Base-by-base conservation (phyloP, 1,284 basidiomycete species). In the Ceratobasidium sp. region DNA sequence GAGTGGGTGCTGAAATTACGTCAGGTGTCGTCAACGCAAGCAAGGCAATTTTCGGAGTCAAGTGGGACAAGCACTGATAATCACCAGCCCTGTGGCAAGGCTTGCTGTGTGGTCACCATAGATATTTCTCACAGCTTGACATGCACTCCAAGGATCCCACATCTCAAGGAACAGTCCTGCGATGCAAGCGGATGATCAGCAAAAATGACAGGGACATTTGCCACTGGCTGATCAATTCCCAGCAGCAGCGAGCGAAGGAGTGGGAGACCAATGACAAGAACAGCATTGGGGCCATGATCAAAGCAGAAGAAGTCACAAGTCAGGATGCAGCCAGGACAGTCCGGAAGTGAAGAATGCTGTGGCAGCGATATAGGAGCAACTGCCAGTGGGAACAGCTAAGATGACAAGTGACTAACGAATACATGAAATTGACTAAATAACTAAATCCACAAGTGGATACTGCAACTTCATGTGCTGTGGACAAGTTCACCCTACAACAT, bases 131-230 rank as follows among this genome's bases (percentile, higher is more conserved):
- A n/a, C n/a, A n/a, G n/a, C n/a, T 25, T 51, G 48, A 51, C 48
- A 12, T 11, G 5, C 23, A 9, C 48, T 51, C 5, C 48, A 4
- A 56, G 67, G 54, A 59, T 33, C 21, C 48, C 25, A 18, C 42
- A 4, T 42, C 67, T 12, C 67, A 60, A 21, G 58, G 46, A 7
- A 23, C 44, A 5, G 14, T 70, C 3, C 56, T 71, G 2, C 69
- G 58, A 9, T 49, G 61, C 36, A 12, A 49, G 33, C 69, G 69
- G 16, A 49, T 49, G 33, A 66, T 54, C 7, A 78, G 79, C 0
- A 78, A 78, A 0, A 67, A 36, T 8, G 80, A 78, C 2, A 77
- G 77, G 3, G 77, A 78, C 16, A 33, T 60, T 3, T 36, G 9
- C 16, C 7, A 40, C 1, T 2, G 30, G 11, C 12, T 53, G 44